Evolutionary conservation across 345 rosid species (phyloP).

Genomic region (Euphorbia tirucalli): DNA sequence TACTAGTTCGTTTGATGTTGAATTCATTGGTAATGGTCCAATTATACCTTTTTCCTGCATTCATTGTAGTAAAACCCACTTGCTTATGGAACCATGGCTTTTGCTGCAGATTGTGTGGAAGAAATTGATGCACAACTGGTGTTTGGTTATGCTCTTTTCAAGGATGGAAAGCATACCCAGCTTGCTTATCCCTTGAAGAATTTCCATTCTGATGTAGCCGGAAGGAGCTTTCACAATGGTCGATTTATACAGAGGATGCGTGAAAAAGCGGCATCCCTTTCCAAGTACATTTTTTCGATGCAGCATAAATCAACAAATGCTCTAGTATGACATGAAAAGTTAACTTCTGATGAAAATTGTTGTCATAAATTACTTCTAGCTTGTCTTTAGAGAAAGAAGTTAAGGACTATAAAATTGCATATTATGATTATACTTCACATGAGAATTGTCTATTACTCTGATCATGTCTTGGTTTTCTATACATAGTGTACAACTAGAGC

Average conservation of each 20-base stretch:
- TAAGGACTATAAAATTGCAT: background rate
- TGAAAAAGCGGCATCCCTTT: constrained; percentile 25
- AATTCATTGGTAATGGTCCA: background rate
- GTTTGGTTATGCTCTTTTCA: constrained; percentile 33
- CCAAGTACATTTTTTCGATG: constrained; percentile 21
- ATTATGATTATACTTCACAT: background rate
- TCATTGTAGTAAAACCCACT: background rate
- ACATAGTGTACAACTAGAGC: constrained; percentile 25
- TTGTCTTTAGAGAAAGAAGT: background rate
- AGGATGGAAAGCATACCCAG: constrained; percentile 26
- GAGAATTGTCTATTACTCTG: background rate
- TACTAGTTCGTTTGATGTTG: background rate
- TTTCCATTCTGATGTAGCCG: constrained; percentile 29
- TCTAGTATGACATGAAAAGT: background rate
- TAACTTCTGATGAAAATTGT: background rate
- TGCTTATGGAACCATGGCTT: background rate
- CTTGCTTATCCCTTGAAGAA: constrained; percentile 32
- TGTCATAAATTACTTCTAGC: background rate
- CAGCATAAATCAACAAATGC: background rate
- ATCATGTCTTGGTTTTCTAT: background rate
- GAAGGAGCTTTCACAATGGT: constrained; percentile 33
- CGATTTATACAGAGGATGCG: constrained; percentile 34
- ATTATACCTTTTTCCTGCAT: background rate
- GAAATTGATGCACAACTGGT: constrained; percentile 32
- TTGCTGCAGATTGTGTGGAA: constrained; percentile 26